Percentiles rank a stretch among this genome's conserved stretches.
Evolutionary conservation across 169 alveolate genomes (phyloP).

Genomic region (Ichthyophthirius multifiliis): DNA sequence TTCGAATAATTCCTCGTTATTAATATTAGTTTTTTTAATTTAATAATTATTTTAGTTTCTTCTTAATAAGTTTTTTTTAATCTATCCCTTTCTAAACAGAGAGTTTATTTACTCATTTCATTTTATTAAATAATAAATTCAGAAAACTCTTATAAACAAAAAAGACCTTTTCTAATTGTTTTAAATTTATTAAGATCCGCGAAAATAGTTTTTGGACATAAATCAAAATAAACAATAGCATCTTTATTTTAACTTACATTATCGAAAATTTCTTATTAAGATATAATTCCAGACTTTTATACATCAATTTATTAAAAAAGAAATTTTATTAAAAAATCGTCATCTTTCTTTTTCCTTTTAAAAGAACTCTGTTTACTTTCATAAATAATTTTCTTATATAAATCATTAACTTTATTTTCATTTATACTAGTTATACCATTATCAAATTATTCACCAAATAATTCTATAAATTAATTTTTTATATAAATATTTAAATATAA

Average conservation of each 20-base stretch:
- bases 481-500: no score
- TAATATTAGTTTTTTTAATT: not conserved
- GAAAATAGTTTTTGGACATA: not conserved
- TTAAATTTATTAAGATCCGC: not conserved
- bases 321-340: not conserved
- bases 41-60: not conserved
- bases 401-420: not conserved
- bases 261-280: not conserved
- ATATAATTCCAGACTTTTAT: not conserved
- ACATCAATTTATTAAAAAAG: not conserved
- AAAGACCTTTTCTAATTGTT: not conserved
- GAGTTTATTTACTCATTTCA: not conserved
- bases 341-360: constrained; percentile 1
- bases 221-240: not conserved
- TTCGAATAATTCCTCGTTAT: not conserved
- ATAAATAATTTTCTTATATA: not conserved
- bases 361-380: not conserved
- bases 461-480: not conserved
- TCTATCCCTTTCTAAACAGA: not conserved
- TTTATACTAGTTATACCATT: not conserved
- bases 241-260: not conserved
- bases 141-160: not conserved
- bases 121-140: not conserved
- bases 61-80: not conserved
- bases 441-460: not conserved